Evolutionary conservation across 2,329 filamentous ascomycete genomes (phyloP).

Genomic region (Thielaviopsis punctulata): DNA sequence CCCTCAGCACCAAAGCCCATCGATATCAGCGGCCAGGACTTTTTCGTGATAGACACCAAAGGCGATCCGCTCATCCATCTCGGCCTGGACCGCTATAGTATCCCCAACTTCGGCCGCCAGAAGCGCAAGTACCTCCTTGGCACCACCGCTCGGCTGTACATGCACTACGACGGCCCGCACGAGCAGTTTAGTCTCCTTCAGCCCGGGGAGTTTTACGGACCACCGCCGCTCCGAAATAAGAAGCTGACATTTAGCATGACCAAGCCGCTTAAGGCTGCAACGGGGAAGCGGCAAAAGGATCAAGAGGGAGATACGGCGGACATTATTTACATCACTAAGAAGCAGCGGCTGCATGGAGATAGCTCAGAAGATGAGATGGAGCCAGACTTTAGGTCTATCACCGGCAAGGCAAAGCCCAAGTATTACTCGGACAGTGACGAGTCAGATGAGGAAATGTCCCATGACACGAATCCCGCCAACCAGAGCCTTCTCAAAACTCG

Average conservation of each 20-base stretch:
- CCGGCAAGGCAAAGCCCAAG: slow-evolving; percentile 39
- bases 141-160: slow-evolving; percentile 36
- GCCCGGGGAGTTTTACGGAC: slow-evolving; percentile 21
- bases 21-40: slow-evolving; percentile 15
- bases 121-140: slow-evolving; percentile 59
- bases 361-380: slow-evolving; percentile 27
- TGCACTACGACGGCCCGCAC: slow-evolving; percentile 46
- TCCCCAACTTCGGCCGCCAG: slow-evolving; percentile 53
- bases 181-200: slow-evolving; percentile 35
- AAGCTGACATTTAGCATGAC: slow-evolving; percentile 8
- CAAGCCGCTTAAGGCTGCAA: slow-evolving; percentile 1
- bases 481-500: slow-evolving; percentile 33
- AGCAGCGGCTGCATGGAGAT: slow-evolving; percentile 16
- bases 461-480: slow-evolving; percentile 16
- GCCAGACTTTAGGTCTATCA: slow-evolving; percentile 47
- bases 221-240: slow-evolving; percentile 7
- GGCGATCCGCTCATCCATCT: slow-evolving; percentile 69
- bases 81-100: slow-evolving; percentile 49
- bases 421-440: slow-evolving; percentile 28
- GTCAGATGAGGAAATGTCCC: slow-evolving; percentile 9
- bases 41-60: slow-evolving; percentile 51
- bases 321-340: slow-evolving; percentile 19
- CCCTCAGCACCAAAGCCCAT: not conserved
- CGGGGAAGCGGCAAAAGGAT: not conserved
- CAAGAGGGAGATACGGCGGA: slow-evolving; percentile 19